Conservation (phyloP, 176 grass and related monocot genomes). For the Oryza glumipatula region DNA sequence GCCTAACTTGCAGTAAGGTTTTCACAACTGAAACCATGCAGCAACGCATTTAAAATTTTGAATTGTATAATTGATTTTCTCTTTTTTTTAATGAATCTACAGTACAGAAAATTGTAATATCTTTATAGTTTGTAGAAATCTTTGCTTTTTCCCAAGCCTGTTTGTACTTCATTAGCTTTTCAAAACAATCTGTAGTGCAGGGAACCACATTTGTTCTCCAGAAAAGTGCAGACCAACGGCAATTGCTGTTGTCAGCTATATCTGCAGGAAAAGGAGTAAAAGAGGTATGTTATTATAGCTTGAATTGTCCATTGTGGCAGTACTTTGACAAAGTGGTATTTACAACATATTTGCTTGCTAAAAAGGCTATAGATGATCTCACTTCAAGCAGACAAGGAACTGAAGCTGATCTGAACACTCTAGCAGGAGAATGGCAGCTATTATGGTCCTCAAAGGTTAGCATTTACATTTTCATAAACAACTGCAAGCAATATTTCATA, state of each 20-base stretch:
- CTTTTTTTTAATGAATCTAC: background rate
- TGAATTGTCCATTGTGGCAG: conserved; percentile 7
- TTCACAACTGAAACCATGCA: background rate
- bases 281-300: conserved; percentile 48
- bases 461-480: conserved; percentile 10
- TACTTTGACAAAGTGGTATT: conserved; percentile 19
- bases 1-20: background rate
- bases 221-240: conserved; percentile 79
- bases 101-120: background rate
- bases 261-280: conserved; percentile 55
- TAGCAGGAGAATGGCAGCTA: conserved; percentile 90
- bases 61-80: no score
- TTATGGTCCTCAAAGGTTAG: conserved; percentile 84
- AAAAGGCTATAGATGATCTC: conserved; percentile 75
- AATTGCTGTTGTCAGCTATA: conserved; percentile 81
- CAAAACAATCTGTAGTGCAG: conserved; percentile 89
- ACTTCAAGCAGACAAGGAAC: conserved; percentile 44
- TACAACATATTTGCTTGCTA: conserved; percentile 37
- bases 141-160: conserved; percentile 6
- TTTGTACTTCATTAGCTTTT: conserved; percentile 48
- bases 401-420: conserved; percentile 51
- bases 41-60: background rate
- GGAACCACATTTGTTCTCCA: conserved; percentile 96
- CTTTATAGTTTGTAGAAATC: conserved; percentile 10
- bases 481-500: conserved; percentile 1